Evolutionary conservation across 805 yeast genomes (phyloP), one percentile per base, ranked within the genome.

Genomic region (Grigorovia transvaalensis): DNA sequence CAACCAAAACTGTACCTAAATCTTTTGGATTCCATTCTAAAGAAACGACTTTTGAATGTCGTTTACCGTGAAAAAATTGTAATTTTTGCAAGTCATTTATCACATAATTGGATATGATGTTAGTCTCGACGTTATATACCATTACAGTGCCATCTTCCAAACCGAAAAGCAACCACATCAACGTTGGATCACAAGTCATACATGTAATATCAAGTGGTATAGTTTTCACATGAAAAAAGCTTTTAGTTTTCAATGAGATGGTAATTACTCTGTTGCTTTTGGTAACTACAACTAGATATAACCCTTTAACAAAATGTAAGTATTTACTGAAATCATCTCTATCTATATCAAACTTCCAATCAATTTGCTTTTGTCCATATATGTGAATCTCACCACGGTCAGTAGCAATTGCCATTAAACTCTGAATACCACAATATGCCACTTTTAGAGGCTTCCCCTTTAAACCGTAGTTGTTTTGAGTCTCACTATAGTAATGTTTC

Each of bases 11-110:
- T 0, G 84, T 75, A 0, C 95, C 90, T 9, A 88, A 74, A 64
- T 93, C 97, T 55, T 97, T 75, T 4, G 99, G 99, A 61, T 88
- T 93, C 77, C 95, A 75, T 55, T 81, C 80, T 2, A 93, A 67
- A 0, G 83, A 72, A 1, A 79, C 62, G 1, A 89, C 93, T 1
- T 86, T 80, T 0, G 89, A 81, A 54, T 77, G 81, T 50, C 76
- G 75, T 0, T 86, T 38, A 9, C 44, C 51, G 18, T 40, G 20
- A 82, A 45, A 82, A 68, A 4, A 80, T 71, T 19, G 70, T 60
- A 9, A 55, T 64, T 54, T 78, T 78, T 63, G 96, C 33, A 85
- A 72, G 61, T 86, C 86, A 49, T 80, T 84, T 18, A 93, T 71
- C 49, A 81, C 75, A 53, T 79, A 75, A 1, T 84, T 82, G 0